Evolutionary conservation across 1,284 basidiomycete genomes (phyloP), one percentile per base, ranked within the genome.

Genomic region (Austroboletus niveus): DNA sequence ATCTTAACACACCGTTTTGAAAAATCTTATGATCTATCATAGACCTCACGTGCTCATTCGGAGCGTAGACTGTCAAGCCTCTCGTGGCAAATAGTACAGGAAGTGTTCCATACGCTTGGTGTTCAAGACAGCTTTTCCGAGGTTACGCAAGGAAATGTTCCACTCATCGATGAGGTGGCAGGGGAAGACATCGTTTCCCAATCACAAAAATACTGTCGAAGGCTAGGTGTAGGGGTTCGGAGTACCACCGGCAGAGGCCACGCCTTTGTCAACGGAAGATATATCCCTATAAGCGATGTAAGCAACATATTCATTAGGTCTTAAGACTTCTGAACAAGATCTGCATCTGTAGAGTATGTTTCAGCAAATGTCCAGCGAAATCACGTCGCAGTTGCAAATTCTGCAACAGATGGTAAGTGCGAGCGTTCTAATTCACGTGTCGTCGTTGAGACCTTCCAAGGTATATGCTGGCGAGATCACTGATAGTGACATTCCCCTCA

Each of bases 241-340:
- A 49, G 48, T 8, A 27, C 45, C 29, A 8, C 47, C 5, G 64
- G 72, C 1, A 67, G 66, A 8, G 88, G 87, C 4, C 84, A 89
- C 65, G 80, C 75, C 24, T 96, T 98, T 66, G 75, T 98, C 60
- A 98, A 98, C 62, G 96, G 96, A 14, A 92, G 88, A 61, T 81
- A 90, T 63, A 78, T 86, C 31, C 71, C 79, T 7, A 71, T 92
- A 53, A 79, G 82, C 56, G 87, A 89, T 52, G 92, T 94, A 57
- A 62, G 86, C 73, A 27, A 8, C 45, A 10, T 32, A 43, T 20
- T 36, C 27, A 40, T 32, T 38, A 12, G 17, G 27, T 12, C 29
- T 27, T 31, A 31, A 29, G 12, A 12, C 2, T 20, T 47, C 20
- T 43, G 6, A 24, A 42, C 53, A 29, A 47, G 45, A 30, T 40